Percentiles rank a stretch among this genome's conserved stretches.
These are phyloP conservation scores for Apiospora arundinis DNA, from an alignment of 2,329 filamentous ascomycete species.

Conservation along the genomic window DNA sequence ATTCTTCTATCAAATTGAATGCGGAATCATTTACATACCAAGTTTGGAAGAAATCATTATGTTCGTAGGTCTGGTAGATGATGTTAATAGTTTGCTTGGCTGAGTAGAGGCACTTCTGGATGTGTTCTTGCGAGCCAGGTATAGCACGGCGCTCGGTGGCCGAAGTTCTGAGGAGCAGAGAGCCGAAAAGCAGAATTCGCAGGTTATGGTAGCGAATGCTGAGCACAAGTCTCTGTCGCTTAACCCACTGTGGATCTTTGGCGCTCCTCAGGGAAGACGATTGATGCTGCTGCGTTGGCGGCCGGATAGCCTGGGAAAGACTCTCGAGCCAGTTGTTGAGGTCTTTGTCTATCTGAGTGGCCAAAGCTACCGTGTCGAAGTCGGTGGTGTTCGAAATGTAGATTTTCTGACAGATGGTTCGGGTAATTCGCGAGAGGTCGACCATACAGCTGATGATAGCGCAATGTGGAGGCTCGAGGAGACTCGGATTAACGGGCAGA, in stretches of 20 bases:
- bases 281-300: constrained; percentile 15
- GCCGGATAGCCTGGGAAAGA: constrained; percentile 27
- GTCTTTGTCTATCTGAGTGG: constrained; percentile 33
- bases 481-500: not conserved
- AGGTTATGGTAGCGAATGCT: constrained; percentile 36
- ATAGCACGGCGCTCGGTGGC: constrained; percentile 30
- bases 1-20: no score
- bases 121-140: constrained; percentile 28
- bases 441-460: constrained; percentile 38
- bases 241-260: constrained; percentile 36
- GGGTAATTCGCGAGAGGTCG: constrained; percentile 36
- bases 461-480: constrained; percentile 35
- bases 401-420: constrained; percentile 34
- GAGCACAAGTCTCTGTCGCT: constrained; percentile 36
- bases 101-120: constrained; percentile 35
- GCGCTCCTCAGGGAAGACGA: constrained; percentile 31
- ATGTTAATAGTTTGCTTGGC: constrained; percentile 32
- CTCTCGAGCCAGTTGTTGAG: constrained; percentile 33
- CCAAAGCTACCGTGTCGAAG: constrained; percentile 30
- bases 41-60: not conserved
- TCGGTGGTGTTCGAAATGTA: constrained; percentile 33
- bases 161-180: constrained; percentile 33
- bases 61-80: constrained; percentile 2
- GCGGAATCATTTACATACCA: constrained; percentile 29
- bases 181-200: constrained; percentile 37